Conservation (phyloP, 2,329 filamentous ascomycete species). For the Chaetomiaceae sp. region DNA sequence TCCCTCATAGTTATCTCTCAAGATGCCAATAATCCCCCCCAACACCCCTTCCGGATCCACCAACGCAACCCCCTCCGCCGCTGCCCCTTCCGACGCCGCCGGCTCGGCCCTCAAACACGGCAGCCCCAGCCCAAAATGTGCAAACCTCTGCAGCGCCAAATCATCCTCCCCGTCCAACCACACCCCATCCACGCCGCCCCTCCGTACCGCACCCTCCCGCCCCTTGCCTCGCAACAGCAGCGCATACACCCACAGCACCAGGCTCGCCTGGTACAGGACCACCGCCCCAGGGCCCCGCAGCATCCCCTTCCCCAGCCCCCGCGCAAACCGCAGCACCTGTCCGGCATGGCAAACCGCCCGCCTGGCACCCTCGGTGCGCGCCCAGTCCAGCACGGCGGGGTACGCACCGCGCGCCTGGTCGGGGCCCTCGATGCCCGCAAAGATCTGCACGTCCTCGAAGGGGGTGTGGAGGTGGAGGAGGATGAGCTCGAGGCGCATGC, state of each 20-base stretch:
- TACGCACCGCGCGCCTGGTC: neutral
- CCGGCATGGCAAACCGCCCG: neutral
- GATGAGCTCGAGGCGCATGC: neutral
- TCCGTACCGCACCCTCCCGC: neutral
- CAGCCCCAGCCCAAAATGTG: neutral
- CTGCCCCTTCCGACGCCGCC: no score
- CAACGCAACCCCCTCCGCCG: neutral
- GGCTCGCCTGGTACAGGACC: neutral
- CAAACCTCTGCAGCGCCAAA: neutral
- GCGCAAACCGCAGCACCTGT: neutral
- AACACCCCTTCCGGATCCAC: neutral
- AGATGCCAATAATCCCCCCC: neutral
- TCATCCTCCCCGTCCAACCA: slow-evolving; percentile 6
- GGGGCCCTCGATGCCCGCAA: neutral
- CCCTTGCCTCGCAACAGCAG: neutral
- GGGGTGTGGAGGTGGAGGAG: slow-evolving; percentile 1
- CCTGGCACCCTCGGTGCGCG: neutral
- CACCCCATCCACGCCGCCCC: neutral
- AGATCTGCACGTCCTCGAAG: slow-evolving; percentile 1
- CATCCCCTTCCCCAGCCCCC: neutral
- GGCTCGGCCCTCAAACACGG: neutral
- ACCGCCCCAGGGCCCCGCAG: neutral
- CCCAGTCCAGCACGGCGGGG: neutral
- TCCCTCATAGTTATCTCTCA: neutral
- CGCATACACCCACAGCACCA: slow-evolving; percentile 4